Evolutionary conservation across 257 asterid genomes (phyloP).

Genomic region (Phtheirospermum japonicum): DNA sequence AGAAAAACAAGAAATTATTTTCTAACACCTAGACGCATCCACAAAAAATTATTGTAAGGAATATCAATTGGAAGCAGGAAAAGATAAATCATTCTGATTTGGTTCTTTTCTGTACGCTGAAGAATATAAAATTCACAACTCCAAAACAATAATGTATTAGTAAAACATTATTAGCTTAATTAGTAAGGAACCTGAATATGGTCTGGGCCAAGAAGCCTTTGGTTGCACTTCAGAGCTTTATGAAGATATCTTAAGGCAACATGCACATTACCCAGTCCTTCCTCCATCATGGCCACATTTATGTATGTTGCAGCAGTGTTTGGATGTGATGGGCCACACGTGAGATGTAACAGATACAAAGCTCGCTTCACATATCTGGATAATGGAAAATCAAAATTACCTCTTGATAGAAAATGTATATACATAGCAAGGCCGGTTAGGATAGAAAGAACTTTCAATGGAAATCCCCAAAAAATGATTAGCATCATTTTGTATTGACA

Average conservation of each 20-base stretch:
- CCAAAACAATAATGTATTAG: constrained; percentile 17
- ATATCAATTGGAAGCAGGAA: constrained; percentile 18
- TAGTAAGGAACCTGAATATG: constrained; percentile 73
- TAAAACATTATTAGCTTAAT: constrained; percentile 22
- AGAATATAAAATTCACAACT: constrained; percentile 15
- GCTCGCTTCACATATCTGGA: constrained; percentile 87
- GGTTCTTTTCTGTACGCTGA: constrained; percentile 11
- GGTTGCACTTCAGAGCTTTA: constrained; percentile 95
- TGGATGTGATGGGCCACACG: constrained; percentile 95
- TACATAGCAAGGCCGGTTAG: background rate
- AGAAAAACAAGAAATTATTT: background rate
- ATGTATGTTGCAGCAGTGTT: constrained; percentile 96
- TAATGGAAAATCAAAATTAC: constrained; percentile 27
- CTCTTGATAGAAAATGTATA: constrained; percentile 9
- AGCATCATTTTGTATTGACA: background rate
- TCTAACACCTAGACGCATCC: background rate
- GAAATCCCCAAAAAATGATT: constrained; percentile 15
- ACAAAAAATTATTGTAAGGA: background rate
- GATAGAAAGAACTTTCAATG: constrained; percentile 15
- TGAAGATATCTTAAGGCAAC: constrained; percentile 93
- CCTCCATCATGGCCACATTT: constrained; percentile 98
- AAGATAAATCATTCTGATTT: constrained; percentile 2
- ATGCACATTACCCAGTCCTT: constrained; percentile 91
- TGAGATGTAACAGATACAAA: constrained; percentile 76
- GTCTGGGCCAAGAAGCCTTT: constrained; percentile 91